These are phyloP conservation scores for Monilinia vaccinii-corymbosi DNA, from an alignment of 2,329 filamentous ascomycete genomes.

Conservation along the genomic window DNA sequence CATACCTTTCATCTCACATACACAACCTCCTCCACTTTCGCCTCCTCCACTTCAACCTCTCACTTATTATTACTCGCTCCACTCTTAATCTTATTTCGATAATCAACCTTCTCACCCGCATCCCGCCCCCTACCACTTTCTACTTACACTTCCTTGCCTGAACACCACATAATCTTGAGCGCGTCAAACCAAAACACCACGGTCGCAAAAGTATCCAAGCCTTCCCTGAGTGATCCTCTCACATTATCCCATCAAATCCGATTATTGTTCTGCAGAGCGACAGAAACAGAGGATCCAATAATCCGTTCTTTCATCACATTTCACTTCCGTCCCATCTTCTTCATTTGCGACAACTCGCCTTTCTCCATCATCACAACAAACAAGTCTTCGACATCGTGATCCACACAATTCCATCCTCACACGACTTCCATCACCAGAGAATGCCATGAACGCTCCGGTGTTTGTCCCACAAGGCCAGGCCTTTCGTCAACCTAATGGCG, in stretches of 20 bases:
- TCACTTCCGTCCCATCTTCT: neutral
- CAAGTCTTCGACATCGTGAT: slow-evolving; percentile 10
- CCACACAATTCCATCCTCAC: slow-evolving; percentile 18
- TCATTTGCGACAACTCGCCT: slow-evolving; percentile 10
- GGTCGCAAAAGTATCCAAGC: slow-evolving; percentile 11
- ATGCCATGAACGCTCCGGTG: slow-evolving; percentile 30
- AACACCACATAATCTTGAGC: slow-evolving; percentile 8
- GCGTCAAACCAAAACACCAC: slow-evolving; percentile 7
- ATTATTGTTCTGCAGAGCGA: neutral
- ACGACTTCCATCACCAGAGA: slow-evolving; percentile 23
- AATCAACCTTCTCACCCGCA: slow-evolving; percentile 11
- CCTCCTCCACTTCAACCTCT: neutral
- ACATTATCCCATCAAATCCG: neutral
- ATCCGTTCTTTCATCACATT: neutral
- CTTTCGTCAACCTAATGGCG: slow-evolving; percentile 26
- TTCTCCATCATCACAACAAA: slow-evolving; percentile 11
- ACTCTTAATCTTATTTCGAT: slow-evolving; percentile 11
- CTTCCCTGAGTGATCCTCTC: neutral
- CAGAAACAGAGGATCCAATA: neutral
- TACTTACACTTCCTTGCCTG: neutral
- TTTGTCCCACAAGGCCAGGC: slow-evolving; percentile 27
- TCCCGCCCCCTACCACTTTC: neutral
- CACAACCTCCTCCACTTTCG: neutral
- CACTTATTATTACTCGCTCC: neutral
- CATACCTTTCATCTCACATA: neutral